These are phyloP conservation scores for Arthrobotrys conoides DNA, from an alignment of 2,329 filamentous ascomycete species.

Conservation along the genomic window DNA sequence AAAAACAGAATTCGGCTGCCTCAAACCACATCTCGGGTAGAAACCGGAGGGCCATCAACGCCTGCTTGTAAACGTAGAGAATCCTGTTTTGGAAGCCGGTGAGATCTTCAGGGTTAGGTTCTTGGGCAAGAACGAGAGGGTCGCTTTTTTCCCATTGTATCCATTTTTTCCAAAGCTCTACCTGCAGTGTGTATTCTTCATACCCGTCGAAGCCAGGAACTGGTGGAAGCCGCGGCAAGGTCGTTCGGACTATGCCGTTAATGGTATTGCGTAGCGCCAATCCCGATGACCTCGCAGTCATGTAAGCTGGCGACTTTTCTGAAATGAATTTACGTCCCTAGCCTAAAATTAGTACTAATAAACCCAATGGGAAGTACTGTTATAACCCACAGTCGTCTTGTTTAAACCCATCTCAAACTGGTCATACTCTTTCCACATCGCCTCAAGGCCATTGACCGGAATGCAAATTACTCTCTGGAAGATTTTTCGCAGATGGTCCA, in stretches of 20 bases:
- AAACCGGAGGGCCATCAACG: conserved; percentile 91
- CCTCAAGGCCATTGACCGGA: conserved; percentile 85
- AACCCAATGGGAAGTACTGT: neutral
- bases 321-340: conserved; percentile 94
- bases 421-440: conserved; percentile 97
- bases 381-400: conserved; percentile 81
- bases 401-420: conserved; percentile 94
- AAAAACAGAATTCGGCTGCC: conserved; percentile 64
- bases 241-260: conserved; percentile 80
- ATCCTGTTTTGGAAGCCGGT: conserved; percentile 82
- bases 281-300: conserved; percentile 93
- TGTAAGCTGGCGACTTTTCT: conserved; percentile 91
- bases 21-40: conserved; percentile 89
- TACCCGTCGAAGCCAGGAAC: conserved; percentile 88
- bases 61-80: conserved; percentile 92
- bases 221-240: conserved; percentile 84
- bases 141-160: conserved; percentile 96
- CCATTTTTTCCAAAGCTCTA: conserved; percentile 93
- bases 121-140: conserved; percentile 81
- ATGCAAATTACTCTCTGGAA: conserved; percentile 92
- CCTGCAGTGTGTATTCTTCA: conserved; percentile 84
- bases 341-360: conserved; percentile 22
- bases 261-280: conserved; percentile 92
- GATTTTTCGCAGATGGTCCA: conserved; percentile 90
- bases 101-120: conserved; percentile 75